Conservation (phyloP, 768 basidiomycete genomes). For the Grammothele lineata region DNA sequence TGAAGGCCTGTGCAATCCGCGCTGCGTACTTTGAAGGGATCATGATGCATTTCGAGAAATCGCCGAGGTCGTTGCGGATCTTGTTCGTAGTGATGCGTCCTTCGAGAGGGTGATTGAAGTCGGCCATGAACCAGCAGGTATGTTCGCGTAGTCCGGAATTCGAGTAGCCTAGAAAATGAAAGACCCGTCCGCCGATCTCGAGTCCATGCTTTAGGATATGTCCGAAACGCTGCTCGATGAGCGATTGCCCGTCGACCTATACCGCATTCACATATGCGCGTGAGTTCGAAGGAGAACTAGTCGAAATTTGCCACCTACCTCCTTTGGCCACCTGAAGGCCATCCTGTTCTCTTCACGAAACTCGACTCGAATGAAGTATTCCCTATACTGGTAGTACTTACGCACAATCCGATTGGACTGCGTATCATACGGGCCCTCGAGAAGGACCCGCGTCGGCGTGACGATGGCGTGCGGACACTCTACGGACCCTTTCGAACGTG, state of each 20-base stretch:
- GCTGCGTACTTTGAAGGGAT: constrained; percentile 78
- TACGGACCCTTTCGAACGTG: constrained; percentile 30
- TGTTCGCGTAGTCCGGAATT: constrained; percentile 18
- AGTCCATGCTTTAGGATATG: constrained; percentile 16
- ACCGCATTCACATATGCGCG: constrained; percentile 8
- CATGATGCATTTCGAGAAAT: constrained; percentile 44
- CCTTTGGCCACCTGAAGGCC: constrained; percentile 50
- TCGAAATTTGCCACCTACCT: not conserved
- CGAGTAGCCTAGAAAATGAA: constrained; percentile 20
- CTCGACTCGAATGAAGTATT: constrained; percentile 75
- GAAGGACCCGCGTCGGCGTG: constrained; percentile 66
- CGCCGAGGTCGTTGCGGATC: constrained; percentile 62
- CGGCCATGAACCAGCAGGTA: constrained; percentile 19
- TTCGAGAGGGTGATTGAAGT: constrained; percentile 14
- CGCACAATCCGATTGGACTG: constrained; percentile 80
- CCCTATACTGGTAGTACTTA: constrained; percentile 49
- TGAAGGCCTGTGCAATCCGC: constrained; percentile 78
- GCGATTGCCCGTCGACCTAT: constrained; percentile 33
- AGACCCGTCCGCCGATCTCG: constrained; percentile 16
- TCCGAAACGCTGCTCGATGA: constrained; percentile 19
- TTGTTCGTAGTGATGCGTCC: constrained; percentile 33
- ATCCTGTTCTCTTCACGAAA: constrained; percentile 78
- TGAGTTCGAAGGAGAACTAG: constrained; percentile 26
- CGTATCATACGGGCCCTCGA: constrained; percentile 69
- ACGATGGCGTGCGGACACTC: constrained; percentile 65